Conservation (phyloP, 106 monocot genomes). For the Ottelia alismoides region DNA sequence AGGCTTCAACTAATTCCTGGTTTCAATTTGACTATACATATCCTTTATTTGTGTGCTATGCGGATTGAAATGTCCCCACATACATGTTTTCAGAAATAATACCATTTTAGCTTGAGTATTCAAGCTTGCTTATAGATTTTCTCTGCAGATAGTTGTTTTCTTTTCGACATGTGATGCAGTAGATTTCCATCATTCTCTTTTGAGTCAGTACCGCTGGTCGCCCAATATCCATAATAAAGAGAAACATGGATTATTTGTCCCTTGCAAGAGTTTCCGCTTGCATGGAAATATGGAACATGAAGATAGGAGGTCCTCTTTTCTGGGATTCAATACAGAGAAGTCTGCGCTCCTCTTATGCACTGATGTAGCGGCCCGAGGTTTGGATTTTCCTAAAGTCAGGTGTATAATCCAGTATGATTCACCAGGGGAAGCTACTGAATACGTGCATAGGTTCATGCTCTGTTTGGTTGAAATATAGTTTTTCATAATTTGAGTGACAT, state of each 20-base stretch:
- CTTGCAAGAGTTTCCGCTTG: slow-evolving; percentile 46
- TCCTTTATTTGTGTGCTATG: too few species aligned
- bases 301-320: slow-evolving; percentile 55
- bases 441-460: slow-evolving; percentile 74
- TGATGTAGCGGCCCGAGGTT: slow-evolving; percentile 90
- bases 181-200: slow-evolving; percentile 74
- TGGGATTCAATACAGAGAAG: slow-evolving; percentile 65
- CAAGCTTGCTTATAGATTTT: too few species aligned
- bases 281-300: slow-evolving; percentile 96
- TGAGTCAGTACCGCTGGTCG: slow-evolving; percentile 53
- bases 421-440: slow-evolving; percentile 99
- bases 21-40: too few species aligned
- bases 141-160: slow-evolving; percentile 94
- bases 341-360: slow-evolving; percentile 92
- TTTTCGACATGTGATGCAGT: slow-evolving; percentile 96
- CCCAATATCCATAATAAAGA: slow-evolving; percentile 20
- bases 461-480: neutral
- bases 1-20: too few species aligned
- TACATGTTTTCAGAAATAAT: too few species aligned
- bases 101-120: too few species aligned
- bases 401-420: slow-evolving; percentile 97
- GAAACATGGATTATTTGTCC: slow-evolving; percentile 35
- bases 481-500: neutral
- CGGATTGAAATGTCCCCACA: too few species aligned
- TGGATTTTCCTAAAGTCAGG: slow-evolving; percentile 89